These are phyloP conservation scores for Raddia distichophylla DNA, from an alignment of 176 grass and related monocot species.

Conservation along the genomic window DNA sequence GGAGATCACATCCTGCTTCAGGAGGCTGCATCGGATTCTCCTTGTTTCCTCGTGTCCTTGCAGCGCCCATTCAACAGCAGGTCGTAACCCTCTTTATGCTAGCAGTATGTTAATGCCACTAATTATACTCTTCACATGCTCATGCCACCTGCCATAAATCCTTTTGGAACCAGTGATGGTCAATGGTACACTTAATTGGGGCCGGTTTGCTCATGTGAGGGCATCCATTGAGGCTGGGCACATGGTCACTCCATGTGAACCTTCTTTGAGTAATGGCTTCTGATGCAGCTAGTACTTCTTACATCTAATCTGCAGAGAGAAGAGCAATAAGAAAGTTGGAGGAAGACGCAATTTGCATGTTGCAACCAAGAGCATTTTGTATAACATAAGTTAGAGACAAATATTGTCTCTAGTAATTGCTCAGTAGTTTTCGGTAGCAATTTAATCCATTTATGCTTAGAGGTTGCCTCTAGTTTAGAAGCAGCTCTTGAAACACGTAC, in stretches of 20 bases:
- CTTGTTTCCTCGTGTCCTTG: slow-evolving; percentile 33
- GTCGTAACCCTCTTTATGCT: background rate
- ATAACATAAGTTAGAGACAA: too few relatives aligned
- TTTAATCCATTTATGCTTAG: too few relatives aligned
- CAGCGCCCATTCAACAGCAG: background rate
- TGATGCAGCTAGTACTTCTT: slow-evolving; percentile 24
- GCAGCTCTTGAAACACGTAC: too few relatives aligned
- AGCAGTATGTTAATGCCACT: background rate
- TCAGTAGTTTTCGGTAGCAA: too few relatives aligned
- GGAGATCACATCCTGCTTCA: background rate
- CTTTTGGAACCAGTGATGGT: slow-evolving; percentile 42
- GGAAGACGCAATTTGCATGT: slow-evolving; percentile 4
- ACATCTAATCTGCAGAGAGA: background rate
- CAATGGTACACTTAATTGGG: slow-evolving; percentile 32
- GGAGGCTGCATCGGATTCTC: slow-evolving; percentile 42
- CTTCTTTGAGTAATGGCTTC: slow-evolving; percentile 32
- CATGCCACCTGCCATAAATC: slow-evolving; percentile 41
- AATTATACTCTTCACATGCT: slow-evolving; percentile 43
- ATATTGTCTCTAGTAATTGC: too few relatives aligned
- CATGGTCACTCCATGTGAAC: slow-evolving; percentile 59
- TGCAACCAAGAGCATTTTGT: too few relatives aligned
- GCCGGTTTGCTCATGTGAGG: slow-evolving; percentile 29
- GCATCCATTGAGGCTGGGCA: slow-evolving; percentile 46
- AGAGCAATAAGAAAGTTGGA: background rate
- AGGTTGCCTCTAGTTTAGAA: too few relatives aligned